These are phyloP conservation scores for Trebouxia sp. DNA, from an alignment of 139 green algal species.

Conservation along the genomic window DNA sequence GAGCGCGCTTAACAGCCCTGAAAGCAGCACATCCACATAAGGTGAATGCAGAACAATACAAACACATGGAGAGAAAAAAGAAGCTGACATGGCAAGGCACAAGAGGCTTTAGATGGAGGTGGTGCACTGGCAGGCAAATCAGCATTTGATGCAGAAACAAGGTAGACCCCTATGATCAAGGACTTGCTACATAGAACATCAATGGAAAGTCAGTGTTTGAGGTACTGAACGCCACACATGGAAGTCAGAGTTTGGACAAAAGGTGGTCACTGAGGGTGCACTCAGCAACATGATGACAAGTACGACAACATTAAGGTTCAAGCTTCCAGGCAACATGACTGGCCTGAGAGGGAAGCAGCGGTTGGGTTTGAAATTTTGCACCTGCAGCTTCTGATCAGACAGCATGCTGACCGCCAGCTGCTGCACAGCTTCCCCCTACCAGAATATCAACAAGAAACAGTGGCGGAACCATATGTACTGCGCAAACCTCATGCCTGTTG, in stretches of 20 bases:
- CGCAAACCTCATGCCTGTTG: constrained; percentile 64
- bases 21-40: not conserved
- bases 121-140: too few relatives aligned
- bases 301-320: too few relatives aligned
- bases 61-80: too few relatives aligned
- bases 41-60: not conserved
- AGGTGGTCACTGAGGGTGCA: too few relatives aligned
- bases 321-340: constrained; percentile 25
- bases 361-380: constrained; percentile 75
- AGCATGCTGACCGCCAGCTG: constrained; percentile 56
- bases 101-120: too few relatives aligned
- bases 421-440: constrained; percentile 30
- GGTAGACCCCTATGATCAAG: too few relatives aligned
- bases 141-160: too few relatives aligned
- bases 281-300: too few relatives aligned
- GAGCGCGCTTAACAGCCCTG: not conserved
- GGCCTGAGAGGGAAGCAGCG: constrained; percentile 69
- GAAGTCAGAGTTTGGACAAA: too few relatives aligned
- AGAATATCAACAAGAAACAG: constrained; percentile 60
- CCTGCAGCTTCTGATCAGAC: constrained; percentile 74
- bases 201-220: not conserved
- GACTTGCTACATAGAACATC: not conserved
- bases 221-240: too few relatives aligned
- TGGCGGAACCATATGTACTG: constrained; percentile 83
- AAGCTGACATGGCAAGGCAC: too few relatives aligned